A percentile compares a stretch with the other conserved stretches of the same genome.
Evolutionary conservation across 225 moss, liverwort and hornwort genomes (phyloP).

Genomic region (Marchantia paleacea): DNA sequence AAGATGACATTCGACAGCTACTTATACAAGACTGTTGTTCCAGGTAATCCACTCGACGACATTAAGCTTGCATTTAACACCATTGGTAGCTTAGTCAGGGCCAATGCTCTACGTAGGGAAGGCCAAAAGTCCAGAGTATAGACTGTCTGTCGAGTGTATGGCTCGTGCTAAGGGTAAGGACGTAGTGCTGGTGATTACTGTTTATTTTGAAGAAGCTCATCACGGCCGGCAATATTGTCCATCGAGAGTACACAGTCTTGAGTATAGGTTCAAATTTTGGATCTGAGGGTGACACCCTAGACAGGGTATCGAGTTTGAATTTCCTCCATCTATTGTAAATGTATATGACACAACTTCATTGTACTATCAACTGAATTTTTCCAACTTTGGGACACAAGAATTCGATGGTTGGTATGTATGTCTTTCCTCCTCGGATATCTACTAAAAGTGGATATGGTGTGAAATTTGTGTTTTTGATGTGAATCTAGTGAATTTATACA

Average conservation of each 20-base stretch:
- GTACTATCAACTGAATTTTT: not conserved
- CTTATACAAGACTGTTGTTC: constrained; percentile 94
- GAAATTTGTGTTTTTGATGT: too few relatives aligned
- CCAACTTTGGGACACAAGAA: not conserved
- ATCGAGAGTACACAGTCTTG: not conserved
- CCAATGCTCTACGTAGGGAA: constrained; percentile 77
- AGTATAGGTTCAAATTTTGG: not conserved
- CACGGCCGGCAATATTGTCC: not conserved
- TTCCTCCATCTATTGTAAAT: constrained; percentile 15
- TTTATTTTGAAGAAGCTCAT: not conserved
- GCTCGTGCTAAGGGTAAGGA: not conserved
- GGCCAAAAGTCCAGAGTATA: constrained; percentile 20
- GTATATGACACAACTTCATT: constrained; percentile 16
- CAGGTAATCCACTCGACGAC: constrained; percentile 92
- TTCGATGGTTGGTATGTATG: too few relatives aligned
- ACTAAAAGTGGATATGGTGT: too few relatives aligned
- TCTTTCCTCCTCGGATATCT: too few relatives aligned
- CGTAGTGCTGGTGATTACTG: not conserved
- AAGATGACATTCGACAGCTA: constrained; percentile 99
- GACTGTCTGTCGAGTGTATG: not conserved
- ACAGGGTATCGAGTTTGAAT: not conserved
- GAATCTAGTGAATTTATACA: too few relatives aligned
- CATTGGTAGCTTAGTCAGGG: constrained; percentile 83
- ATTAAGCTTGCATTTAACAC: constrained; percentile 95
- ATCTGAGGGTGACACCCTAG: not conserved